Conservation (phyloP, 495 filamentous ascomycete genomes). For the Penicillium alfredii region DNA sequence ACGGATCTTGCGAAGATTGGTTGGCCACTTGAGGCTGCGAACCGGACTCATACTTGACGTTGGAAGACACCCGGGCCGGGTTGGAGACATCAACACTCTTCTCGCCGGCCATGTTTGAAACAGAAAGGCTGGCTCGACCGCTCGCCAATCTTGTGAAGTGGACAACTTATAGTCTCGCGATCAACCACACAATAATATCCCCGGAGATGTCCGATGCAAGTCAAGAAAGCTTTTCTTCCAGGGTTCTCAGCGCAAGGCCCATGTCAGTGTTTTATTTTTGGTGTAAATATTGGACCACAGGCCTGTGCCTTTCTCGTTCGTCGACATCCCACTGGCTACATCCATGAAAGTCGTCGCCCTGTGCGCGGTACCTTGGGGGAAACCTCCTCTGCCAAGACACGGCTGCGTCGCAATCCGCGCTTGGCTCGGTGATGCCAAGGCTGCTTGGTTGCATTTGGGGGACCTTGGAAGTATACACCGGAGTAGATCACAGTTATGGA, state of each 20-base stretch:
- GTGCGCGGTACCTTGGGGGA: conserved; percentile 1
- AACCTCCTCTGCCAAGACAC: neutral
- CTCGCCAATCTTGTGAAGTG: neutral
- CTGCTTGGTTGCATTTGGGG: conserved; percentile 1
- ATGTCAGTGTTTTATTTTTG: conserved; percentile 1
- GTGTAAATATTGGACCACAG: conserved; percentile 1
- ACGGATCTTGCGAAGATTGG: neutral
- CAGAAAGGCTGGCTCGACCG: neutral
- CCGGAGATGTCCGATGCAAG: no score
- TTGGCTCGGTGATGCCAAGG: conserved; percentile 4
- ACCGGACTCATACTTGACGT: no score
- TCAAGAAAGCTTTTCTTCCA: conserved; percentile 1
- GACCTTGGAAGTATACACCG: no score
- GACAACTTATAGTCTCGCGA: conserved; percentile 3
- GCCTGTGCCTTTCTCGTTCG: conserved; percentile 1
- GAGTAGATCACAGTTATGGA: no score
- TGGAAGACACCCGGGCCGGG: neutral
- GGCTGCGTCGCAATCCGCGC: neutral
- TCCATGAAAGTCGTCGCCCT: neutral
- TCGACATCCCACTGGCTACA: no score
- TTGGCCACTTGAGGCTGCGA: neutral
- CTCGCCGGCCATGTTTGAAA: neutral
- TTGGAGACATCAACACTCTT: neutral
- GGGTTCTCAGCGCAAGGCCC: conserved; percentile 1
- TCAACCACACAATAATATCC: no score